Evolutionary conservation across 2,329 filamentous ascomycete genomes (phyloP).

Genomic region (Ophiocordyceps camponoti-rufipedis): DNA sequence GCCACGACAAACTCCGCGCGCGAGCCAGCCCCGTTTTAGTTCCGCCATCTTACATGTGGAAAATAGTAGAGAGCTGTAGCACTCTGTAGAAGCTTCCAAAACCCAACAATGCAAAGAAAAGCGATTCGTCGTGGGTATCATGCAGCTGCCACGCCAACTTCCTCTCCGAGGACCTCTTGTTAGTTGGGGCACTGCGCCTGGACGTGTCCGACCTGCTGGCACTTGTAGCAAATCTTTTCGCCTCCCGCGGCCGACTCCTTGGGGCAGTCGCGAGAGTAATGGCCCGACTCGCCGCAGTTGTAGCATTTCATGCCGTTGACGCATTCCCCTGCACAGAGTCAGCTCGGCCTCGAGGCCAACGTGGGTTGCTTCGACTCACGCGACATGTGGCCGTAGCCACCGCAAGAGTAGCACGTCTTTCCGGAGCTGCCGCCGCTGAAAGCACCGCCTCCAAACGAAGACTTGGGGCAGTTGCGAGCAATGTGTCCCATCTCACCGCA

Average conservation of each 20-base stretch:
- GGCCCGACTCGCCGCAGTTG: slow-evolving; percentile 90
- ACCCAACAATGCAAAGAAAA: too few relatives aligned
- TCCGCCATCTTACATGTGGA: slow-evolving; percentile 12
- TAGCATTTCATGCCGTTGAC: slow-evolving; percentile 99
- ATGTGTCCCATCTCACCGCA: slow-evolving; percentile 95
- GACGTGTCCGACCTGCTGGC: slow-evolving; percentile 67
- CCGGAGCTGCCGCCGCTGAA: slow-evolving; percentile 27
- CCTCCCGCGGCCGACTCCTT: slow-evolving; percentile 67
- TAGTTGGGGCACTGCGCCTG: slow-evolving; percentile 81
- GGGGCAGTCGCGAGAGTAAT: slow-evolving; percentile 90
- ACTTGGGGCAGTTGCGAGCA: slow-evolving; percentile 71
- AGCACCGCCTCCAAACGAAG: slow-evolving; percentile 29
- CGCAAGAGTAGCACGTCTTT: slow-evolving; percentile 97
- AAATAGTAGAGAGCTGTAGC: slow-evolving; percentile 3
- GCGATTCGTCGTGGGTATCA: slow-evolving; percentile 22
- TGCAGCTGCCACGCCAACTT: slow-evolving; percentile 22
- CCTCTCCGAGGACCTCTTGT: slow-evolving; percentile 10
- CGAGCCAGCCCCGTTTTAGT: slow-evolving; percentile 12
- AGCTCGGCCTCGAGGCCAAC: too few relatives aligned
- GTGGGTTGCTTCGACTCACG: slow-evolving; percentile 26
- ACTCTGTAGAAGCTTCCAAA: too few relatives aligned
- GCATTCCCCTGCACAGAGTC: slow-evolving; percentile 49
- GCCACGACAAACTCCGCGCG: slow-evolving; percentile 8
- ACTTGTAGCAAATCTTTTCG: slow-evolving; percentile 99
- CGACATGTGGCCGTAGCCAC: slow-evolving; percentile 92